Percentiles rank a stretch among this genome's conserved stretches.
phyloP scores from a whole-genome alignment of 2,329 filamentous ascomycete species.

The Fusarium azukiicola region DNA sequence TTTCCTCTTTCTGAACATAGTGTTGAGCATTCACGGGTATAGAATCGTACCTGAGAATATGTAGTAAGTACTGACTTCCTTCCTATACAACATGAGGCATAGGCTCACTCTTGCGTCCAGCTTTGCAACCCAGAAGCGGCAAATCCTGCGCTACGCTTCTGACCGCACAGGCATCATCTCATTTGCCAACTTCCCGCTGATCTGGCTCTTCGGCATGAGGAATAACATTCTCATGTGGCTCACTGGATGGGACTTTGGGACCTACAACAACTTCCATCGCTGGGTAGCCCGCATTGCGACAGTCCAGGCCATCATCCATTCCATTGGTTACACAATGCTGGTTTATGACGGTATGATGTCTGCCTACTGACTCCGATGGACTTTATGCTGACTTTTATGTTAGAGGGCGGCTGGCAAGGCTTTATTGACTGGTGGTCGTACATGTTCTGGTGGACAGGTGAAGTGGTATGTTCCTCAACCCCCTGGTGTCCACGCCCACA shows the following conservation, averaged over 20 bases:
- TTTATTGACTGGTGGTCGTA: slow-evolving; percentile 63
- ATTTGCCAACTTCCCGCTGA: slow-evolving; percentile 80
- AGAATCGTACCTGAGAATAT: slow-evolving; percentile 62
- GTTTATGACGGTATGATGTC: slow-evolving; percentile 60
- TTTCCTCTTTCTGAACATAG: slow-evolving; percentile 65
- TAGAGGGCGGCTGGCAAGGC: slow-evolving; percentile 63
- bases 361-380: accelerated
- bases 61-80: slow-evolving; percentile 57
- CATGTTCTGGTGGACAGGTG: slow-evolving; percentile 74
- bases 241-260: slow-evolving; percentile 85
- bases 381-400: slow-evolving; percentile 6
- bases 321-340: slow-evolving; percentile 76
- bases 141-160: slow-evolving; percentile 75
- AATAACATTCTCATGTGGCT: slow-evolving; percentile 84
- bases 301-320: slow-evolving; percentile 81
- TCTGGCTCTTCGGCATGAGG: slow-evolving; percentile 84
- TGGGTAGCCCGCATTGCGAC: slow-evolving; percentile 83
- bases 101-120: slow-evolving; percentile 50
- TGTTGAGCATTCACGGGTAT: slow-evolving; percentile 63
- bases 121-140: slow-evolving; percentile 58
- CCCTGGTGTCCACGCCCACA: accelerated
- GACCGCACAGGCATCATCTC: slow-evolving; percentile 83
- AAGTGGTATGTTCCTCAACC: slow-evolving; percentile 61
- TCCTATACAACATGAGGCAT: accelerated
- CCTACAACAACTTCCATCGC: slow-evolving; percentile 84